Conservation (phyloP, 495 filamentous ascomycete genomes). For the Lasiosphaeria ovina region DNA sequence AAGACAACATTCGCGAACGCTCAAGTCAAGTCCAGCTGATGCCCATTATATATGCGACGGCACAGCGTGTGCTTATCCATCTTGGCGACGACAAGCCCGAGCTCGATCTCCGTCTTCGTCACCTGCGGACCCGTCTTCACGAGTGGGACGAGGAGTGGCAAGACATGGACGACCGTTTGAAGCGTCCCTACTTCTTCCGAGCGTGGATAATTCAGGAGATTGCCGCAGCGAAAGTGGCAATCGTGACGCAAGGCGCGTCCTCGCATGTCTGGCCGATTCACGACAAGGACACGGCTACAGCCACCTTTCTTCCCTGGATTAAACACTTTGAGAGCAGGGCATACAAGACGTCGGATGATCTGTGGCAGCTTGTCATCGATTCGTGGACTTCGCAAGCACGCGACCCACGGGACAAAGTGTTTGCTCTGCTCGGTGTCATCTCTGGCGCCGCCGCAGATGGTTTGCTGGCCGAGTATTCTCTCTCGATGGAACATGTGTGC, state of each 20-base stretch:
- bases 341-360: slow-evolving; percentile 19
- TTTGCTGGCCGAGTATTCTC: slow-evolving; percentile 24
- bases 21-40: slow-evolving; percentile 30
- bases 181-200: slow-evolving; percentile 23
- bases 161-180: slow-evolving; percentile 14
- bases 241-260: slow-evolving; percentile 19
- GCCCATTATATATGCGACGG: slow-evolving; percentile 31
- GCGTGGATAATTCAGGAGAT: slow-evolving; percentile 30
- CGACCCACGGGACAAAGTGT: slow-evolving; percentile 32
- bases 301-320: slow-evolving; percentile 21
- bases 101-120: slow-evolving; percentile 5
- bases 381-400: slow-evolving; percentile 21
- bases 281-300: slow-evolving; percentile 1
- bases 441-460: slow-evolving; percentile 17
- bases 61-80: slow-evolving; percentile 28
- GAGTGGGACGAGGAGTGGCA: slow-evolving; percentile 18
- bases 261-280: slow-evolving; percentile 20
- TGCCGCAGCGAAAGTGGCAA: slow-evolving; percentile 18
- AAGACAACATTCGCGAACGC: slow-evolving; percentile 23
- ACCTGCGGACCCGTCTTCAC: not conserved
- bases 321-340: slow-evolving; percentile 12
- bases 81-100: slow-evolving; percentile 20
- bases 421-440: slow-evolving; percentile 26
- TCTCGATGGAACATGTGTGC: slow-evolving; percentile 19
- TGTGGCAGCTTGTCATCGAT: slow-evolving; percentile 22